Percentiles rank a stretch among this genome's conserved stretches.
Evolutionary conservation across 106 monocot species (phyloP).

Genomic region (Phalaenopsis aphrodite): DNA sequence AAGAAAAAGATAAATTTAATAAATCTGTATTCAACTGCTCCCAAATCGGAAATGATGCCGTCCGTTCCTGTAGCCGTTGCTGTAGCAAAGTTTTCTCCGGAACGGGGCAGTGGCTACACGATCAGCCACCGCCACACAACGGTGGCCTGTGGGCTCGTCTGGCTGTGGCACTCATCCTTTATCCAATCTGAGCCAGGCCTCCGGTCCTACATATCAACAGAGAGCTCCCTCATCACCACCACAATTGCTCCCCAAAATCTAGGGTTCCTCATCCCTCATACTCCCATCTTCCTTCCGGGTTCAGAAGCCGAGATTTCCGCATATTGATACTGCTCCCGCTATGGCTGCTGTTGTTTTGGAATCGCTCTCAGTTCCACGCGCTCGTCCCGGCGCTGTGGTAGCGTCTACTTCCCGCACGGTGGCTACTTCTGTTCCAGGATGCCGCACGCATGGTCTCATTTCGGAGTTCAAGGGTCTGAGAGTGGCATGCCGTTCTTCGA

Average conservation of each 20-base stretch:
- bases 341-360: constrained; percentile 22
- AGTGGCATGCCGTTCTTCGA: constrained; percentile 7
- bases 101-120: too few relatives aligned
- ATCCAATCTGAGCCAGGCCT: neutral
- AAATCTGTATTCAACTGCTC: too few relatives aligned
- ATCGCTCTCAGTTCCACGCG: constrained; percentile 15
- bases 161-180: neutral
- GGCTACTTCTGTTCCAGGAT: neutral
- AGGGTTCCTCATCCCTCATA: neutral
- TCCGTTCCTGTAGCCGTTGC: too few relatives aligned
- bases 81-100: too few relatives aligned
- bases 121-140: too few relatives aligned
- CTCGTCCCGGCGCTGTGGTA: neutral
- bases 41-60: too few relatives aligned
- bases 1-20: too few relatives aligned
- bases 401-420: constrained; percentile 1
- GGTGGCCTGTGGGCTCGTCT: too few relatives aligned
- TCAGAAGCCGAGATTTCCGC: neutral
- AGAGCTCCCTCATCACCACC: neutral
- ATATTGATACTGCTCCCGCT: neutral
- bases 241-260: neutral
- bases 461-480: constrained; percentile 21
- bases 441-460: neutral
- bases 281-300: neutral
- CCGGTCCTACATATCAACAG: neutral